Base-by-base conservation (phyloP, 2,329 filamentous ascomycete species). In the Fusarium mangiferae region DNA sequence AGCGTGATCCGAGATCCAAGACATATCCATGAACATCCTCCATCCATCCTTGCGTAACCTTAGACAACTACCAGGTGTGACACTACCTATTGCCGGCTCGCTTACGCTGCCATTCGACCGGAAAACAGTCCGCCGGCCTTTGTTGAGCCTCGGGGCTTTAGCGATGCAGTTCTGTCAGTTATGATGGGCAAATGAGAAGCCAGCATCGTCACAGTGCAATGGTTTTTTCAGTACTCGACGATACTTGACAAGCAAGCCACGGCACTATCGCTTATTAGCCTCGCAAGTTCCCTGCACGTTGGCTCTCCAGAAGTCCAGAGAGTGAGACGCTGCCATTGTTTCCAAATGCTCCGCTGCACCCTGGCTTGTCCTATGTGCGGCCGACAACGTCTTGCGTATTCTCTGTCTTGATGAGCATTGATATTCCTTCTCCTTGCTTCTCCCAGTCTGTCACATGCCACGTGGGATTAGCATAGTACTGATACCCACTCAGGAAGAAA, bases 171-270 rank as follows among this genome's bases (percentile, higher is more conserved):
- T 73, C 70, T 71, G 64, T 75, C 76, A 73, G 54, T 66, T 67
- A 26, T 68, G 70, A 74, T 66, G 64, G 70, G 56, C 76, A 76
- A 78, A 77, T 78, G 63, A 74, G 69, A 60, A 46, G 44, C 18
- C 73, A 15, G 56, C 30, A 49, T 55, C 45, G 24, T 57, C 76
- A 78, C 76, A 78, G 76, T 78, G 76, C 75, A 76, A 68, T 61
- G 48, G 68, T 68, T 68, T 70, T 68, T 42, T 9, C 65, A 75
- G 70, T 78, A 78, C 75, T 66, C 65, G 59, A 54, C 49, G 65
- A 73, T 78, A 78, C 76, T 56, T 77, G 55, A 49, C 57, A 68
- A 59, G 61, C 73, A 63, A 63, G 54, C 63, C 66, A 68, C 62
- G 35, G 61, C 73, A 66, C 68, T 70, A 74, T 75, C 65, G 73